These are phyloP conservation scores for Pseudoturritis turrita DNA, from an alignment of 345 rosid species.

Conservation along the genomic window DNA sequence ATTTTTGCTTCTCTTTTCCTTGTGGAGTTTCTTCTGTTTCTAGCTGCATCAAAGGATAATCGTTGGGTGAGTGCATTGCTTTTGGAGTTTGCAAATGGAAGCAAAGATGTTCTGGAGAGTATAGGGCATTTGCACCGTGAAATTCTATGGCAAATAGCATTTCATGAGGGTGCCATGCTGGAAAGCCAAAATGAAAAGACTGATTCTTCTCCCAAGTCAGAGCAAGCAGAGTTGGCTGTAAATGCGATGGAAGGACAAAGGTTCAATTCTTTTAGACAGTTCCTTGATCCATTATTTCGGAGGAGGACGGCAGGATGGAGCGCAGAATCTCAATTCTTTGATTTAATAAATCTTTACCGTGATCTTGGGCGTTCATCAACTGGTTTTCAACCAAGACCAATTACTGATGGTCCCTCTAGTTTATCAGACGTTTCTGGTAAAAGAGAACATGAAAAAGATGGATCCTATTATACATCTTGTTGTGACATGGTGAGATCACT, in stretches of 20 bases:
- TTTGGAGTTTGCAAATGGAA: conserved; percentile 70
- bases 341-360: conserved; percentile 81
- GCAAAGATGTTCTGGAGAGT: conserved; percentile 82
- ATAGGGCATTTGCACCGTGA: conserved; percentile 86
- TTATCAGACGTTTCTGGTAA: conserved; percentile 50
- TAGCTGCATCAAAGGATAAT: conserved; percentile 90
- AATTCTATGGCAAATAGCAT: conserved; percentile 84
- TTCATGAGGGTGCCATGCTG: conserved; percentile 70
- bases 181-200: conserved; percentile 47
- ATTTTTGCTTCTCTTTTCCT: conserved; percentile 82
- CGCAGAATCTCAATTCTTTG: conserved; percentile 87
- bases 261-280: conserved; percentile 81
- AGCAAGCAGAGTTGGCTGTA: conserved; percentile 46
- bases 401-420: conserved; percentile 51
- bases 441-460: conserved; percentile 69
- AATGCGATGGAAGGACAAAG: conserved; percentile 69
- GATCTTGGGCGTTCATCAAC: conserved; percentile 80
- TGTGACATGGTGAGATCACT: conserved; percentile 90
- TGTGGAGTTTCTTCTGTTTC: conserved; percentile 85
- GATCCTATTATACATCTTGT: conserved; percentile 77
- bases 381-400: conserved; percentile 63
- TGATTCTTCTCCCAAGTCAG: conserved; percentile 42
- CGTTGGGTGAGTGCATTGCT: conserved; percentile 95
- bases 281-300: conserved; percentile 85
- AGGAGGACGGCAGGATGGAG: conserved; percentile 85